Evolutionary conservation across 495 filamentous ascomycete species (phyloP), one percentile per base, ranked within the genome.

Genomic region (Penicillium malachiteum): DNA sequence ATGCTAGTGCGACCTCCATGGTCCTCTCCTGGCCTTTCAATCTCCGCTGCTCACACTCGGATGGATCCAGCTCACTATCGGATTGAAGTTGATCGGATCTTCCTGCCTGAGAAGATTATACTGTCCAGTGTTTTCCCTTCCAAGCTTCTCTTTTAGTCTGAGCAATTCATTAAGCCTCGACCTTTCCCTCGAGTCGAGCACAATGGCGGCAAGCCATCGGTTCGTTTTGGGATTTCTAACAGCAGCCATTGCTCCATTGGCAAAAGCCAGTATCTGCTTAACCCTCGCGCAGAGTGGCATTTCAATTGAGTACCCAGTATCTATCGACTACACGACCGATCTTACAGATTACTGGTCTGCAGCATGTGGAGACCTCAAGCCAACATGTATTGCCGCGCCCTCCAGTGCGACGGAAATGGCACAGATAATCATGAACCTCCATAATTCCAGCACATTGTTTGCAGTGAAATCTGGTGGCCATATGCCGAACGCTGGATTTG

Each of bases 381-480:
- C 73, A 14, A 73, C 60, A 60, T 76, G 73, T 30, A 76, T 76
- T 45, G 70, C 69, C 11, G 66, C 62, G 9, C 73, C 73, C 1
- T 68, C 69, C 1, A 76, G 69, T 48, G 63, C 69, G 7, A 57
- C 58, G 5, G 70, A 76, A 42, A 70, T 76, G 64, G 64, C 73
- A 4, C 63, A 68, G 35, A 53, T 76, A 5, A 66, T 76, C 48
- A 68, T 61, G 48, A 59, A 70, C n/a, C 58, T 76, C 21, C 71
- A 73, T 12, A 39, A 71, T n/a, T 58, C 66, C 14, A 68, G 72
- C 3, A 69, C 68, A 13, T 51, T 71, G 13, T 76, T 76, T 45
- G 71, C 72, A 0, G 64, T 76, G 41, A 76, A 76, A 55, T 74
- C 71, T 18, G 73, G 73, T n/a, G 73, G 73, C 3, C 73, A 76